Base-by-base conservation (phyloP, 2,329 filamentous ascomycete genomes). In the Hirsutella rhossiliensis region DNA sequence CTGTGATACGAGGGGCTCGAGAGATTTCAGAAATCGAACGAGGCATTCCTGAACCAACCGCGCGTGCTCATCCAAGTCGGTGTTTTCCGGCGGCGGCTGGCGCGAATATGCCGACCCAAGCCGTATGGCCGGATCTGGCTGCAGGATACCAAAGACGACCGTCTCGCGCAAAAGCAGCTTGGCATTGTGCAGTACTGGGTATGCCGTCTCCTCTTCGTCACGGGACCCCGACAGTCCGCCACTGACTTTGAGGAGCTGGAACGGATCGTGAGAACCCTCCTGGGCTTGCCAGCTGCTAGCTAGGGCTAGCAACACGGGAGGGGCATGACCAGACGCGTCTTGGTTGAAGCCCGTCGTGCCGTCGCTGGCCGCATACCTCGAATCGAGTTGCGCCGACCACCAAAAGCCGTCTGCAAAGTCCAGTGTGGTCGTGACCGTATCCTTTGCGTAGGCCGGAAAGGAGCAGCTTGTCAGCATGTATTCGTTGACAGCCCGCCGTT, bases 391-490 rank as follows among this genome's bases (percentile, higher is more conserved):
- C 40, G 74, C 72, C 15, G 68, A 72, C 70, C 72, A 75, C 75
- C 75, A 78, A 52, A 78, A 78, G 2, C 65, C 65, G 49, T 78
- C 75, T 29, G 71, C 63, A 44, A 73, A 76, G 51, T 78, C 75
- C 3, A 75, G 54, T 43, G 68, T 64, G 4, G 57, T 53, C 43
- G 65, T 65, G 15, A 72, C 68, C 46, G 67, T 56, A n/a, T 64
- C 60, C 2, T 61, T 53, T 23, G 64, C 59, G 12, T 63, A 59
- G n/a, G 60, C 55, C n/a, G 62, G 56, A 18, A 69, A 57, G 13
- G 63, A 59, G 44, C 72, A 75, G 1, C 62, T 60, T 13, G 64
- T 62, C 40, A 75, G 65, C 9, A 78, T 59, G 45, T 68, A 69
- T 19, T 75, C 69, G 52, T 76, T 76, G 50, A 77, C 65, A 44